Evolutionary conservation across 169 alveolate species (phyloP).

Genomic region (Eimeria brunetti): DNA sequence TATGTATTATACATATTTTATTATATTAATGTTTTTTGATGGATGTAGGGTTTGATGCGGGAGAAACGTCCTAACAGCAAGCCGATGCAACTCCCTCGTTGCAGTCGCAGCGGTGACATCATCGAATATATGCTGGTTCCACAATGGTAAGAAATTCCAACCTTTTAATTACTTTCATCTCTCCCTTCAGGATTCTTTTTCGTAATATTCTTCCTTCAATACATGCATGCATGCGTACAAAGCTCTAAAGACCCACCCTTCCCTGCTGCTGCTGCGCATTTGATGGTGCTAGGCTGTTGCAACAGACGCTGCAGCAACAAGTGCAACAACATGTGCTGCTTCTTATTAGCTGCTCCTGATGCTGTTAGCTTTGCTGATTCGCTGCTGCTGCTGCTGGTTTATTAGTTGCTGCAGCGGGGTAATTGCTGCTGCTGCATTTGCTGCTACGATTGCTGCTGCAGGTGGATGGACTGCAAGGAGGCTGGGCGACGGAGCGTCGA

Average conservation of each 20-base stretch:
- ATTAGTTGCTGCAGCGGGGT: background rate
- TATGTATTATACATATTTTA: too few species aligned
- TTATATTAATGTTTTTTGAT: background rate
- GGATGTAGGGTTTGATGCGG: conserved; percentile 78
- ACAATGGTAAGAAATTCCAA: conserved; percentile 96
- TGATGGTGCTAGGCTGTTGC: background rate
- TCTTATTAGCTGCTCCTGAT: background rate
- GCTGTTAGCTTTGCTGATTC: background rate
- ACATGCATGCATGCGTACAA: background rate
- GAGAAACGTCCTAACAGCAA: conserved; percentile 93
- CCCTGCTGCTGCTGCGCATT: background rate
- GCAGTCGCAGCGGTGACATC: conserved; percentile 98
- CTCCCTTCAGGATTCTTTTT: too few species aligned
- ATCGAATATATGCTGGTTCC: conserved; percentile 99
- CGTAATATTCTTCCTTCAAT: background rate
- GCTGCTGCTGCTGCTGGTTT: background rate
- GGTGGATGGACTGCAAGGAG: conserved; percentile 95
- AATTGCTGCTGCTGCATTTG: background rate
- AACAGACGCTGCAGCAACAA: background rate
- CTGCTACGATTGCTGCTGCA: conserved; percentile 12
- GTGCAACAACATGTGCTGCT: background rate
- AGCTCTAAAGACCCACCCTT: too few species aligned
- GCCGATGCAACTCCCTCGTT: conserved; percentile 97
- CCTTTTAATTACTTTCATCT: too few species aligned
- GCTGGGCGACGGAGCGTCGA: conserved; percentile 94